A percentile compares a stretch with the other conserved stretches of the same genome.
Evolutionary conservation across 352 stramenopile species (phyloP).

Genomic region (Pythium volutum): DNA sequence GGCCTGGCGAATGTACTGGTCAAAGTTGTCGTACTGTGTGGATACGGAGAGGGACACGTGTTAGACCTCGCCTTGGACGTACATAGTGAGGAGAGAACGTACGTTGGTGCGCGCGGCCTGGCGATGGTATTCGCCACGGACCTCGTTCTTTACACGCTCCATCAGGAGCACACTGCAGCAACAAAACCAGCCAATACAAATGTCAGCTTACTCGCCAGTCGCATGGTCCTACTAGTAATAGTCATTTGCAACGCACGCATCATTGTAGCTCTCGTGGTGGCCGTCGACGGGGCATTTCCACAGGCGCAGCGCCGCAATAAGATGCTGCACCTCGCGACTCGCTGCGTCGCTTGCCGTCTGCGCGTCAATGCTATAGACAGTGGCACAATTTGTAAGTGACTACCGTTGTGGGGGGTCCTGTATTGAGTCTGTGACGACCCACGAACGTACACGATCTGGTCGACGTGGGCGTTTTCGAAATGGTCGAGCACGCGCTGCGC

Average conservation of each 20-base stretch:
- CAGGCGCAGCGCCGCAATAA: conserved; percentile 8
- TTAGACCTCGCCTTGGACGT: neutral
- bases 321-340: conserved; percentile 13
- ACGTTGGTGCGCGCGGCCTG: conserved; percentile 46
- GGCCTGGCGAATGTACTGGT: conserved; percentile 27
- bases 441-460: conserved; percentile 60
- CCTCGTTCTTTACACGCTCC: conserved; percentile 63
- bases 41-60: neutral
- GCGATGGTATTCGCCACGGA: conserved; percentile 54
- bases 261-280: conserved; percentile 16
- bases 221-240: too few relatives aligned
- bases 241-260: conserved; percentile 19
- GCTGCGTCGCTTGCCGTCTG: neutral
- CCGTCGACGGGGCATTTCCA: conserved; percentile 9
- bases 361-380: conserved; percentile 19
- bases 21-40: conserved; percentile 54
- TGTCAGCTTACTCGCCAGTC: too few relatives aligned
- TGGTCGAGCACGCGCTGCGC: conserved; percentile 67
- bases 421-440: too few relatives aligned
- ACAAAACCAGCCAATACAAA: too few relatives aligned
- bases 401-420: too few relatives aligned
- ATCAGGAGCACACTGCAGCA: conserved; percentile 48
- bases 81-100: neutral
- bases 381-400: neutral
- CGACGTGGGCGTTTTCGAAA: conserved; percentile 61